Conservation (phyloP, 108 stramenopile genomes). For the Conticribra weissflogii region DNA sequence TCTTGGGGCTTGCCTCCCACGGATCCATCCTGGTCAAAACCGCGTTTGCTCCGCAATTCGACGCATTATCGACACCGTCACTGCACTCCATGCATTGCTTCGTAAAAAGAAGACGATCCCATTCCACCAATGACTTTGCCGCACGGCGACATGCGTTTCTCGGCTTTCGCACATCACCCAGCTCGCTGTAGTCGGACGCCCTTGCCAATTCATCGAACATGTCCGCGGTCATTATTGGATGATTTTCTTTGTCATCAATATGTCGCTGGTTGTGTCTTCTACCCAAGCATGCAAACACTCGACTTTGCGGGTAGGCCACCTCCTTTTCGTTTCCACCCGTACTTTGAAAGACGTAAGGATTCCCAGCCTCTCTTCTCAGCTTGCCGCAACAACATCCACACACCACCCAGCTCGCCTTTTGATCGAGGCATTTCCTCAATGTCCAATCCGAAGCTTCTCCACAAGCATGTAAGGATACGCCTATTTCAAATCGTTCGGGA, state of each 20-base stretch:
- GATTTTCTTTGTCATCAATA: neutral
- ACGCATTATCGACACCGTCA: conserved; percentile 10
- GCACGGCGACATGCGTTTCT: conserved; percentile 71
- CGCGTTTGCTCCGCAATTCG: conserved; percentile 4
- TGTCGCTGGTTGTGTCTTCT: too few relatives aligned
- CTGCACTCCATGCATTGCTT: conserved; percentile 44
- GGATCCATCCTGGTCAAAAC: conserved; percentile 74
- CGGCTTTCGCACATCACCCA: conserved; percentile 44
- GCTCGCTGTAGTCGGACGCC: conserved; percentile 75
- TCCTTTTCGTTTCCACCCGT: conserved; percentile 59
- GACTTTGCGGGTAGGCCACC: conserved; percentile 72
- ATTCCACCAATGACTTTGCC: conserved; percentile 77
- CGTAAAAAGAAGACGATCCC: conserved; percentile 65
- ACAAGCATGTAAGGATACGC: conserved; percentile 70
- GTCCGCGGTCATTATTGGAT: conserved; percentile 8
- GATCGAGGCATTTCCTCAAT: conserved; percentile 51
- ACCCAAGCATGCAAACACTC: conserved; percentile 36
- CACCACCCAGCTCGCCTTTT: conserved; percentile 52
- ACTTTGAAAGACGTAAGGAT: conserved; percentile 78
- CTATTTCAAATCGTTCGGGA: conserved; percentile 59
- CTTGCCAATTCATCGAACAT: conserved; percentile 76
- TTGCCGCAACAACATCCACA: conserved; percentile 85
- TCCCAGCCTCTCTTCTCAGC: conserved; percentile 32
- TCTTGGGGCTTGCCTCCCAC: conserved; percentile 70
- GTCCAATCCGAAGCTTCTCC: conserved; percentile 80